Conservation (phyloP, 2,329 filamentous ascomycete species). For the Tolypocladium ophioglossoides region DNA sequence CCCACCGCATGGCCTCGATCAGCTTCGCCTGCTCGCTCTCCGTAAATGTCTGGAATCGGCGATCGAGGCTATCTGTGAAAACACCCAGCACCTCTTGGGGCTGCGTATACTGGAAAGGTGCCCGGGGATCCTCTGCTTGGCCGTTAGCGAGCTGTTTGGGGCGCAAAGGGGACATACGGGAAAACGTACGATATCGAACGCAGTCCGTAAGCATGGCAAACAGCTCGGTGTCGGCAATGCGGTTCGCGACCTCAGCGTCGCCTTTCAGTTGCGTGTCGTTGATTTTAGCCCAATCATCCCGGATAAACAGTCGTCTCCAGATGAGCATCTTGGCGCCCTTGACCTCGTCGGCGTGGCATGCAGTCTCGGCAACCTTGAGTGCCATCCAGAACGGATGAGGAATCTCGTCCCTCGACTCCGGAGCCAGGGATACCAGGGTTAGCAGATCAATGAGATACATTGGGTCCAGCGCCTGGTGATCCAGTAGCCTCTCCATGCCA, state of each 20-base stretch:
- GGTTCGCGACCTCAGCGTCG: slow-evolving; percentile 54
- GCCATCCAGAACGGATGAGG: slow-evolving; percentile 65
- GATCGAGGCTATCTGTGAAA: slow-evolving; percentile 49
- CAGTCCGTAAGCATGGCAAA: slow-evolving; percentile 57
- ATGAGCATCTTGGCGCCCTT: slow-evolving; percentile 53
- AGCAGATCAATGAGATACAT: slow-evolving; percentile 61
- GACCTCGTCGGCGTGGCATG: slow-evolving; percentile 43
- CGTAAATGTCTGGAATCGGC: slow-evolving; percentile 48
- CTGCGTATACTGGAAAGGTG: slow-evolving; percentile 32
- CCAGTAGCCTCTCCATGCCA: slow-evolving; percentile 58
- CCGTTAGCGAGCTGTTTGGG: neutral
- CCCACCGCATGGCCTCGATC: slow-evolving; percentile 58
- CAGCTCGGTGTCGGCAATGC: slow-evolving; percentile 54
- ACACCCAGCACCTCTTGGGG: slow-evolving; percentile 48
- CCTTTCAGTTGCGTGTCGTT: slow-evolving; percentile 68
- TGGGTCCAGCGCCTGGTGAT: slow-evolving; percentile 60
- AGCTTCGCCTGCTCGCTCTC: slow-evolving; percentile 57
- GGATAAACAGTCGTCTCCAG: slow-evolving; percentile 78
- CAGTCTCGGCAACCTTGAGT: slow-evolving; percentile 48
- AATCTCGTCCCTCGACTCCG: slow-evolving; percentile 39
- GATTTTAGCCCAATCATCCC: slow-evolving; percentile 74
- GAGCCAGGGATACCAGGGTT: slow-evolving; percentile 54
- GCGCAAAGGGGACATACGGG: neutral
- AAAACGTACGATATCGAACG: slow-evolving; percentile 50
- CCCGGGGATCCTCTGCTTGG: slow-evolving; percentile 27